Conservation (phyloP, 1,284 basidiomycete genomes). For the Moesziomyces globuligerus region DNA sequence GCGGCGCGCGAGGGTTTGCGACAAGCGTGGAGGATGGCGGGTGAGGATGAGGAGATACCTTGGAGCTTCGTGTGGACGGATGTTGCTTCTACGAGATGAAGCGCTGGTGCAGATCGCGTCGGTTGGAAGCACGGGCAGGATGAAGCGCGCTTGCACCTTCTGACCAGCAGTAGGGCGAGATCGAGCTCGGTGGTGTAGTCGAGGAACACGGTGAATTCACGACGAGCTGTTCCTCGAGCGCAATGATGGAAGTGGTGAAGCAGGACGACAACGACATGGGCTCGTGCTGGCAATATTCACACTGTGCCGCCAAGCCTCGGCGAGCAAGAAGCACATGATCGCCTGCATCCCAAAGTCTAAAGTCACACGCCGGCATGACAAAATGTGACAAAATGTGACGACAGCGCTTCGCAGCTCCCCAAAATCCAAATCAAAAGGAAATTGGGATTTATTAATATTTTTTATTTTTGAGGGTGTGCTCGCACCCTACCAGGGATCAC, state of each 20-base stretch:
- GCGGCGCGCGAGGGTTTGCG: too few species aligned
- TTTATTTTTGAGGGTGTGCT: not conserved
- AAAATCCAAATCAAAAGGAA: not conserved
- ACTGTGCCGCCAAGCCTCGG: slow-evolving; percentile 2
- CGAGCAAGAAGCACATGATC: not conserved
- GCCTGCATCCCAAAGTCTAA: not conserved
- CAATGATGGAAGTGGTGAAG: not conserved
- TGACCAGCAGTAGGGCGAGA: slow-evolving; percentile 13
- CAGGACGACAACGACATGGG: not conserved
- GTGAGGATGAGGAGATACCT: too few species aligned
- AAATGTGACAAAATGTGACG: not conserved
- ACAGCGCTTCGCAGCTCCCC: not conserved
- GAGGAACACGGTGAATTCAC: not conserved
- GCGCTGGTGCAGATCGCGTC: not conserved
- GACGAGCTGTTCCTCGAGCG: not conserved
- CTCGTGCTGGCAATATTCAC: not conserved
- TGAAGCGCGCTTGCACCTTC: not conserved
- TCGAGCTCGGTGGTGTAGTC: not conserved
- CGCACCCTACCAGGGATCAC: too few species aligned
- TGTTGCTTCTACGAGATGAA: not conserved
- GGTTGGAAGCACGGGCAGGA: too few species aligned
- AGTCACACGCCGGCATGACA: not conserved
- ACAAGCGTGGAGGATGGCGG: too few species aligned
- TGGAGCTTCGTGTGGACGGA: too few species aligned
- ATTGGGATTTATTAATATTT: too few species aligned